Conservation (phyloP, 108 stramenopile species). For the Asterionellopsis glacialis region DNA sequence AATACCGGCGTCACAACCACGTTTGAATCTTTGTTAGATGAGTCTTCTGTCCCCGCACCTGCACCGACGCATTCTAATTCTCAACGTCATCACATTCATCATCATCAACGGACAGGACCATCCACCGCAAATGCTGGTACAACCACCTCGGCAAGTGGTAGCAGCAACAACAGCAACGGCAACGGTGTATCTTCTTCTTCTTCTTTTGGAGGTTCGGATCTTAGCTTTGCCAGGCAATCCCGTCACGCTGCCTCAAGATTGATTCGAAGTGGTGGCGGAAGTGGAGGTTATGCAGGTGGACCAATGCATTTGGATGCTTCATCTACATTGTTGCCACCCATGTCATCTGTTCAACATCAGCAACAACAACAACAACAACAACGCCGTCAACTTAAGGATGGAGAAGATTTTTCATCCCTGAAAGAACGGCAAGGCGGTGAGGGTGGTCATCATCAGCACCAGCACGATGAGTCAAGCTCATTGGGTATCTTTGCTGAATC, state of each 20-base stretch:
- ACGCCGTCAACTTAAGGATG: too few relatives aligned
- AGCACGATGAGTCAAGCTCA: too few relatives aligned
- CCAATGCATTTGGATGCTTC: too few relatives aligned
- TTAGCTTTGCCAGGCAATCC: slow-evolving; percentile 65
- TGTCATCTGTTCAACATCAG: too few relatives aligned
- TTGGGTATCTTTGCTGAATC: too few relatives aligned
- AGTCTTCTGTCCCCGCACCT: too few relatives aligned
- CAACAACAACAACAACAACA: too few relatives aligned
- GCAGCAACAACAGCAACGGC: not conserved
- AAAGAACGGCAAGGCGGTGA: too few relatives aligned
- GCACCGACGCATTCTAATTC: not conserved
- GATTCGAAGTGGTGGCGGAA: slow-evolving; percentile 10
- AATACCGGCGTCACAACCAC: slow-evolving; percentile 15
- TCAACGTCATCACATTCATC: not conserved
- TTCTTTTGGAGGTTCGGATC: slow-evolving; percentile 25
- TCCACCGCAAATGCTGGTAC: not conserved
- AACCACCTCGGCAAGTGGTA: not conserved
- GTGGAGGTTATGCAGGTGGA: too few relatives aligned
- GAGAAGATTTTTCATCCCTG: too few relatives aligned
- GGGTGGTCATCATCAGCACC: too few relatives aligned
- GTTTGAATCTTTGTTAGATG: slow-evolving; percentile 7
- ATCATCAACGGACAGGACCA: slow-evolving; percentile 3
- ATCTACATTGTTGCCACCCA: too few relatives aligned
- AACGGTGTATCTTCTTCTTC: slow-evolving; percentile 2
- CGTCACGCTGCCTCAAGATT: slow-evolving; percentile 59